Evolutionary conservation across 305 asterid species (phyloP).

Genomic region (Stenogyne calaminthoides): DNA sequence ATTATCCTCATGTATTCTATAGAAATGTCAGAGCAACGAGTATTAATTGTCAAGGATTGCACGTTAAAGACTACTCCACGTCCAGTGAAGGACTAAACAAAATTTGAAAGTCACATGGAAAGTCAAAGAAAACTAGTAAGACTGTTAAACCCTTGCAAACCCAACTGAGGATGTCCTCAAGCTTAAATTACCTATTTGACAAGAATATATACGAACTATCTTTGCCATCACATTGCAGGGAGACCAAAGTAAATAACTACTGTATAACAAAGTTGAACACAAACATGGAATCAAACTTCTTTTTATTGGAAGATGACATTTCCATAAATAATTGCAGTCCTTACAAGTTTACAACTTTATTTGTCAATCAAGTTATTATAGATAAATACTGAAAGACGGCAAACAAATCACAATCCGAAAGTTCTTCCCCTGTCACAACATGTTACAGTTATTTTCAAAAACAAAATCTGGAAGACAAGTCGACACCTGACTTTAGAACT

Average conservation of each 20-base stretch:
- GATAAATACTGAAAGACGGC: background rate
- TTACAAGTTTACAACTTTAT: slow-evolving; percentile 9
- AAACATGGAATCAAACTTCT: slow-evolving; percentile 4
- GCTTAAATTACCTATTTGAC: background rate
- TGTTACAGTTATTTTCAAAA: slow-evolving; percentile 18
- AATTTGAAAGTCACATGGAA: background rate
- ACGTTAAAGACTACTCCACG: background rate
- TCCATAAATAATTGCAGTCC: slow-evolving; percentile 6
- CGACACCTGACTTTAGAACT: background rate
- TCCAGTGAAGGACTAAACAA: background rate
- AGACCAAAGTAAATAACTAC: background rate
- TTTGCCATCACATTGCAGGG: background rate
- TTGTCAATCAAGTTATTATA: background rate
- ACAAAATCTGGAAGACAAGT: slow-evolving; percentile 5
- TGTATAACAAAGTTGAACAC: background rate
- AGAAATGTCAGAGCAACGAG: background rate
- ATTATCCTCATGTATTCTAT: background rate
- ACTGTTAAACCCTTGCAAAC: background rate
- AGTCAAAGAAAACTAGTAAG: background rate
- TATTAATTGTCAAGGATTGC: background rate
- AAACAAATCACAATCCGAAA: background rate
- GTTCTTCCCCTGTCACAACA: background rate
- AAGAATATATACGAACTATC: background rate
- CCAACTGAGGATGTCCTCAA: background rate
- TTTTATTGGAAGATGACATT: background rate